Evolutionary conservation across 306 rosid genomes (phyloP).

Genomic region (Trichosanthes cucumerina): DNA sequence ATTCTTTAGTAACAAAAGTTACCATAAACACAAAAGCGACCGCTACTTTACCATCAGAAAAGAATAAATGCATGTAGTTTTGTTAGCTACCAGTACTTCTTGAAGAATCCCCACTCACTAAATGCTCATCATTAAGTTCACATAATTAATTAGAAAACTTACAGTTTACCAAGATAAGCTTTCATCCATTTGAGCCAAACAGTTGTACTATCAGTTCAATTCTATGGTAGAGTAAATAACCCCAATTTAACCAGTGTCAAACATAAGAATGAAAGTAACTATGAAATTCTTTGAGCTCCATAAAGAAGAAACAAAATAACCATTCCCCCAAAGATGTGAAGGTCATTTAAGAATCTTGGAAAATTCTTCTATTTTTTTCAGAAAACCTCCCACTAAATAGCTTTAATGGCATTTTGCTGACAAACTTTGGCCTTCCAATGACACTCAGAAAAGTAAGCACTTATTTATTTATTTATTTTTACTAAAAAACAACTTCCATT

Average conservation of each 20-base stretch:
- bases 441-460: not conserved
- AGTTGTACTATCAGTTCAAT: not conserved
- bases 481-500: too few relatives aligned
- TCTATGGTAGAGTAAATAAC: not conserved
- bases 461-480: not conserved
- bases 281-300: not conserved
- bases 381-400: not conserved
- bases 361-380: not conserved
- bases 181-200: not conserved
- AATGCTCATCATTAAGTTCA: not conserved
- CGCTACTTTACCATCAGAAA: not conserved
- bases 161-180: not conserved
- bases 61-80: not conserved
- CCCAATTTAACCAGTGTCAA: not conserved
- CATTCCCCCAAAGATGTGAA: not conserved
- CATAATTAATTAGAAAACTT: not conserved
- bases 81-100: not conserved
- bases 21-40: not conserved
- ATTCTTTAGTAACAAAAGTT: not conserved
- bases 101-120: not conserved
- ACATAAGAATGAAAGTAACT: not conserved
- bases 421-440: not conserved
- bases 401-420: not conserved
- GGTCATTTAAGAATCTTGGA: not conserved
- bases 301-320: not conserved